Base-by-base conservation (phyloP, 495 filamentous ascomycete species). In the Aspergillus indologenus region DNA sequence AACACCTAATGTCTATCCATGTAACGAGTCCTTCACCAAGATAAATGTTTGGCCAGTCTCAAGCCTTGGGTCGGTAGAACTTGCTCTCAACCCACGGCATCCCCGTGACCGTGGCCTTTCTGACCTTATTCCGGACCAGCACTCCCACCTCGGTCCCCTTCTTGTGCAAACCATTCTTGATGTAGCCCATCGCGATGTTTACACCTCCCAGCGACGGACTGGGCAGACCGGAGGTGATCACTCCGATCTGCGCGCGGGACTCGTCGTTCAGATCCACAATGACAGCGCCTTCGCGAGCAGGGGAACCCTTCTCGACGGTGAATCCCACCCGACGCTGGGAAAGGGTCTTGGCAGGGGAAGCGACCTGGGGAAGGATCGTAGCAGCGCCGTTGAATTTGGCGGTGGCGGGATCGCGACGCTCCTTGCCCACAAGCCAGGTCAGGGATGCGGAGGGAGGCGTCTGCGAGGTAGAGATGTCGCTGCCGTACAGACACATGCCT, bases 401-500 rank as follows among this genome's bases (percentile, higher is more conserved):
- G 21, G 68, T 69, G 6, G 72, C 66, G 0, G 71, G 59, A 34
- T 79, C 74, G 59, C 91, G 86, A 45, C 95, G 83, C 49, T 85
- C 81, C 72, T 90, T 89, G 56, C 86, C 85, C 54, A 98, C 83
- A 56, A 96, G 82, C 92, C 93, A 98, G 71, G 83, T 81, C 3
- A 98, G 80, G 3, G 83, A 85, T 4, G 85, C 94, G 73, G 91
- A 88, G 20, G 90, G 90, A 1, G 95, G 94, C 5, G 95, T 96
- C 20, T 88, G 96, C 3, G 79, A 77, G 59, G 96, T 95, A 67
- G 95, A 85, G 46, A 98, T 83, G 74, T 98, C 94, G 71, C 96
- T 91, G n/a, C 94, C 94, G 77, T 98, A 98, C 22, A 98, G 83
- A 73, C 91, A 98, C 92, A 98, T 93, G 51, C 94, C 94, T 0